phyloP scores from a whole-genome alignment of 75 land plant species.

The Chamaecyparis obtusa region DNA sequence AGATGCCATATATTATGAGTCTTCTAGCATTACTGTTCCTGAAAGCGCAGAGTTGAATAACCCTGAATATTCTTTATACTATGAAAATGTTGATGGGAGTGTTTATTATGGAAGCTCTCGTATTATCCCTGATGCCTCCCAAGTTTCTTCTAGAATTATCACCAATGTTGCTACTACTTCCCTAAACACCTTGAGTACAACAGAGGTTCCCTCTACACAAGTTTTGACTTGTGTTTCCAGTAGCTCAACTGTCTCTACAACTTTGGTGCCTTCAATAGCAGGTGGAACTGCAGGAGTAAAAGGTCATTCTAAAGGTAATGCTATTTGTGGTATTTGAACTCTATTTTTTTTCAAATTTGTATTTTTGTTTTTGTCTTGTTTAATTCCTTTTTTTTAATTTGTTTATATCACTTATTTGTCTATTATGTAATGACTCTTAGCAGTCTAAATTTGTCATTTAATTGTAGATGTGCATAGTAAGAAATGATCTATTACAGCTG shows the following conservation, averaged over 20 bases:
- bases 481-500: conserved; percentile 63
- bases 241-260: conserved; percentile 3
- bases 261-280: conserved; percentile 16
- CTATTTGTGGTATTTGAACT: too few species aligned
- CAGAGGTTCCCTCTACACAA: neutral
- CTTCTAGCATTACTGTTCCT: conserved; percentile 21
- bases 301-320: conserved; percentile 2
- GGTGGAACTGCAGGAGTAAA: conserved; percentile 18
- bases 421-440: neutral
- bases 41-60: conserved; percentile 11
- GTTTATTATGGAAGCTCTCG: conserved; percentile 8
- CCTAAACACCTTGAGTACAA: neutral
- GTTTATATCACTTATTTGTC: neutral
- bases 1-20: conserved; percentile 25
- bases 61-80: conserved; percentile 17
- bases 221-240: neutral
- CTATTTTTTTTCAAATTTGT: neutral
- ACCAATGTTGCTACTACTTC: conserved; percentile 9
- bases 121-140: neutral
- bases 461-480: conserved; percentile 51
- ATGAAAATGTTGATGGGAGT: conserved; percentile 9
- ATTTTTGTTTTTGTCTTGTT: neutral
- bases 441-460: neutral
- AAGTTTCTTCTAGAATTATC: conserved; percentile 8
- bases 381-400: neutral